Base-by-base conservation (phyloP, 140 eudicot genomes). In the Erigeron philadelphicus region DNA sequence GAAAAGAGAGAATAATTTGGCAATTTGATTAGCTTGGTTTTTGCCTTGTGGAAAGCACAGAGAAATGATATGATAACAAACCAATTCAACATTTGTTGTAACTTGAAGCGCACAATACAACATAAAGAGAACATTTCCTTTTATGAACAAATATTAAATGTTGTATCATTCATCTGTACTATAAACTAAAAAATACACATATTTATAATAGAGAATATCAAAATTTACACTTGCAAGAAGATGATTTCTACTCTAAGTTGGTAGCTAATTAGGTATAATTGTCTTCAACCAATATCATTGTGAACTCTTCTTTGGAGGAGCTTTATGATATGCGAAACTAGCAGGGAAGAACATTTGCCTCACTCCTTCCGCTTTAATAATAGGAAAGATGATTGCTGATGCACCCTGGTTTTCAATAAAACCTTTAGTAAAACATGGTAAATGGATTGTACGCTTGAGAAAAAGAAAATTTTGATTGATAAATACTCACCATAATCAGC, bases 291-390 rank as follows among this genome's bases (percentile, higher is more conserved):
- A 61, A 25, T 69, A 62, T 40, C 42, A 68, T 19, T 68, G 57
- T 19, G 56, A 68, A 48, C 50, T 59, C 71, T 76, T 76, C 38
- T 63, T 69, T 5, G 67, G 74, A 65, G 78, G 75, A 65, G 75
- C 71, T 55, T 81, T 84, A 47, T 81, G 74, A 75, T 78, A 81
- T 19, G 85, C 84, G 11, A 79, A 41, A 54, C 76, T 80, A 48
- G 85, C 85, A 46, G 88, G 89, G 49, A 84, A 84, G 67, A 84
- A 81, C 86, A 81, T 78, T 61, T 84, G 83, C 81, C 89, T 71
- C 23, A 78, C 76, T 75, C 89, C 89, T 75, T 84, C 86, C 1
- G 81, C 86, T 45, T 78, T 84, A 5, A 81, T 81, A 13, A 84
- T 84, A 16, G 89, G 89, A 58, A 84, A 75, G 8, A 84, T 81